Evolutionary conservation across 2,329 filamentous ascomycete genomes (phyloP).

Genomic region (Arthrocladium fulminans): DNA sequence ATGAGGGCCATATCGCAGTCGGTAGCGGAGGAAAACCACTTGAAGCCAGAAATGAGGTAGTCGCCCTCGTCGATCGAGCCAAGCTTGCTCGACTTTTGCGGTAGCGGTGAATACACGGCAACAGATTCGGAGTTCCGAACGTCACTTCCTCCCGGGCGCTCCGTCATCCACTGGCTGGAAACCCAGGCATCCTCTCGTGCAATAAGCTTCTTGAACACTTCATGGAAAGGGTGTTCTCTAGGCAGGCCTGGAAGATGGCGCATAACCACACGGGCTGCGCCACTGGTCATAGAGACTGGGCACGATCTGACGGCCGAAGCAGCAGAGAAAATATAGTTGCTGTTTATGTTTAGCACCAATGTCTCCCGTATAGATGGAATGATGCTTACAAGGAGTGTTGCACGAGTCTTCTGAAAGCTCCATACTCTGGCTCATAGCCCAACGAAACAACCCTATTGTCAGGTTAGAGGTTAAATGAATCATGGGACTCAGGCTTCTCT

Average conservation of each 20-base stretch:
- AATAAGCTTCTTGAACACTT: constrained; percentile 13
- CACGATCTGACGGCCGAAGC: constrained; percentile 24
- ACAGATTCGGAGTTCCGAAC: constrained; percentile 30
- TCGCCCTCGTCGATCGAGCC: constrained; percentile 36
- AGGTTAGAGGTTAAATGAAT: too few relatives aligned
- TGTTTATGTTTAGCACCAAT: constrained; percentile 6
- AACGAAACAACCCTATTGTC: constrained; percentile 21
- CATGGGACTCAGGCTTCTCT: background rate
- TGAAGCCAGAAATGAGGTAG: constrained; percentile 52
- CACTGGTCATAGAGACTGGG: constrained; percentile 25
- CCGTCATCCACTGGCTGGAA: constrained; percentile 33
- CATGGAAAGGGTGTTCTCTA: constrained; percentile 19
- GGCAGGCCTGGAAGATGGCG: constrained; percentile 16
- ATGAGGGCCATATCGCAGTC: constrained; percentile 56
- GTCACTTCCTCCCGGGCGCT: constrained; percentile 30
- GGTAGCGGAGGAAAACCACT: constrained; percentile 61
- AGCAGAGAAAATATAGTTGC: constrained; percentile 25
- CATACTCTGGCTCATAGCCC: constrained; percentile 24
- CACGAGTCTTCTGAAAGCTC: constrained; percentile 21
- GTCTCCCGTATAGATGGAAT: background rate
- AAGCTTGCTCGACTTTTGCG: constrained; percentile 11
- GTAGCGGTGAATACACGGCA: constrained; percentile 44
- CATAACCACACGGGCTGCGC: constrained; percentile 22
- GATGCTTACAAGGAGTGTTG: constrained; percentile 25
- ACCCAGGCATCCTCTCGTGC: constrained; percentile 36